Base-by-base conservation (phyloP, 192 early-diverging fungal species). In the Coemansia sp. region DNA sequence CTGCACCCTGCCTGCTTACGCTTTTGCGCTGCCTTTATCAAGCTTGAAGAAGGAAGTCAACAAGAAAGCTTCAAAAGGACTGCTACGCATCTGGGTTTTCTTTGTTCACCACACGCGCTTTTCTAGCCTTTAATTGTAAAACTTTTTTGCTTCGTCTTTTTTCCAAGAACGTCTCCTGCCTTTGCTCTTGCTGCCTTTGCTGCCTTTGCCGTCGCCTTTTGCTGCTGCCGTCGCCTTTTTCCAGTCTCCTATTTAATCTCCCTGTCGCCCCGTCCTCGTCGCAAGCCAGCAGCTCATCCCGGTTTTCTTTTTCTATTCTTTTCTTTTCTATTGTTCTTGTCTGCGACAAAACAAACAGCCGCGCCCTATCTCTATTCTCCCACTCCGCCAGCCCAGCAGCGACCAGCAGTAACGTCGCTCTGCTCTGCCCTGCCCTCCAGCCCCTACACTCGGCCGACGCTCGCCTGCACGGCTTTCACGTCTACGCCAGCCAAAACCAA, bases 31-130 rank as follows among this genome's bases (percentile, higher is more conserved):
- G 39, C 39, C 28, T 54, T 54, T 54, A 54, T 54, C 52, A 54
- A 54, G 52, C 52, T 54, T 54, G 14, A 54, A 54, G 52, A 54
- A 54, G 28, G 52, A 54, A 54, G 52, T 54, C 27, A 54, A 54
- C 52, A 54, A 54, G 52, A 54, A 54, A 54, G 52, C 52, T 29
- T 54, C 27, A 54, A 54, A 54, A 54, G 52, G 28, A 25, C 28
- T 54, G 25, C 27, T 42, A 29, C 6, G 27, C 27, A 42, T 42
- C 39, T 42, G 52, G 52, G 52, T 54, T 54, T 29, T 54, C 52
- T 54, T 54, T 54, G 27, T 54, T 54, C 28, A 42, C 39, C 39
- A 35, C 34, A 10, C 14, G 39, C 39, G n/a, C n/a, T n/a, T 42
- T 42, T 42, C 39, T 42, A 42, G 39, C 14, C 39, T 42, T 42